Base-by-base conservation (phyloP, 345 rosid genomes). In the Draba incana region DNA sequence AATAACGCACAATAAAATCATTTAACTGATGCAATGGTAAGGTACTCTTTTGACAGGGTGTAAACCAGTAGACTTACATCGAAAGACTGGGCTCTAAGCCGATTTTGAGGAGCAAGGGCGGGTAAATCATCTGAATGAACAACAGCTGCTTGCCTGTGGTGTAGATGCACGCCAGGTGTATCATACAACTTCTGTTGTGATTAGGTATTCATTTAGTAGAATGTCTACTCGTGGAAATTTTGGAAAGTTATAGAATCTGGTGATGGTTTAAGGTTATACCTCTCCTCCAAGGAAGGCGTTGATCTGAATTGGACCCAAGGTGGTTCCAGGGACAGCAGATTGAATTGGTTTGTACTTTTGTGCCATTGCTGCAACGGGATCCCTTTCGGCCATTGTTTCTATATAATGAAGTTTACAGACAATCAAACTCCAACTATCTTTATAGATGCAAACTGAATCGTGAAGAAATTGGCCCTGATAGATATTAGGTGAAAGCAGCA, bases 241-340 rank as follows among this genome's bases (percentile, higher is more conserved):
- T n/a, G 10, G 33, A 37, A 42, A 50, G 12, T 43, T 16, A 10
- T 48, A 38, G 25, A 75, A 37, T 15, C 48, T 59, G 50, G 48
- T 20, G 62, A 68, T 61, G 57, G 54, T 69, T 11, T 53, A 48
- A 57, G 39, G 57, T 68, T 58, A 63, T 86, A 90, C 97, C 94
- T 85, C 97, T 76, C 97, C 98, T 62, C 96, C 94, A 5, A 84
- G 86, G 72, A 93, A 93, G 20, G 98, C 96, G 57, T 90, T 75
- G 71, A 93, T 93, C 79, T 88, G 90, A 81, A 93, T 93, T 14
- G 97, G 87, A 51, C 97, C 98, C 57, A 93, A 83, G 64, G 98
- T 93, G 49, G 98, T 93, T 79, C 97, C 97, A 62, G 97, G 98
- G 76, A 93, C 98, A 77, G 98, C 96, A 46, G 97, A 93, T 74